Conservation (phyloP, 768 basidiomycete species). For the Calocybe indica region DNA sequence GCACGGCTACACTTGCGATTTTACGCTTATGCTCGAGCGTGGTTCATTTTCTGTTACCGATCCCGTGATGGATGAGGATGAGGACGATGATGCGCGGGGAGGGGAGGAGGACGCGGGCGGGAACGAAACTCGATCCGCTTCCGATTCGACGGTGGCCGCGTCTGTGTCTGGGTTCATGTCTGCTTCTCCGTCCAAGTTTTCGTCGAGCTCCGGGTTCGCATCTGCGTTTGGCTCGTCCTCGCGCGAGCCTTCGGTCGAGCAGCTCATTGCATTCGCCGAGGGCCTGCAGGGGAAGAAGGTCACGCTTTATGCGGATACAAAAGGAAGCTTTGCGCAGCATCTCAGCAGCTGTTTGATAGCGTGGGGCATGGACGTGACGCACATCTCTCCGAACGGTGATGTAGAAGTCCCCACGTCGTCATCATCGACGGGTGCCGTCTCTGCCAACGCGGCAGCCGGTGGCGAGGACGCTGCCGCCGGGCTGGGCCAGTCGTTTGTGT, state of each 20-base stretch:
- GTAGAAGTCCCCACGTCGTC: conserved; percentile 27
- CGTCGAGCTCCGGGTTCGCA: no score
- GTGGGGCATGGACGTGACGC: conserved; percentile 93
- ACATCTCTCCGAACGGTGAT: conserved; percentile 59
- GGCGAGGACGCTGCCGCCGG: not conserved
- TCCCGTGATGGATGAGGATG: conserved; percentile 31
- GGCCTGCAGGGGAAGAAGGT: conserved; percentile 80
- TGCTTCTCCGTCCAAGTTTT: no score
- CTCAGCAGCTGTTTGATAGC: conserved; percentile 88
- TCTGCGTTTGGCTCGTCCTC: conserved; percentile 25
- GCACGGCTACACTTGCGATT: conserved; percentile 55
- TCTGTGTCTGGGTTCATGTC: no score
- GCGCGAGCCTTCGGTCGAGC: conserved; percentile 73
- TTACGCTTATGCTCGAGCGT: conserved; percentile 58
- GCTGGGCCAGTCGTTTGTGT: conserved; percentile 53
- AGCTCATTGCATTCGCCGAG: conserved; percentile 76
- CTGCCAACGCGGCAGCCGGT: not conserved
- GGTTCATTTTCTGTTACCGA: conserved; percentile 42
- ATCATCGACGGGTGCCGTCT: not conserved
- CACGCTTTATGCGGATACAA: conserved; percentile 78
- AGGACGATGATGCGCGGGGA: conserved; percentile 38
- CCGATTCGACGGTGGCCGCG: no score
- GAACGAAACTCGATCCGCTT: no score
- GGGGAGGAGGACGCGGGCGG: no score
- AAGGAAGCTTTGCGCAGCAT: conserved; percentile 86